A percentile compares a stretch with the other conserved stretches of the same genome.
phyloP scores from a whole-genome alignment of 306 rosid species.

The Inga oerstediana region DNA sequence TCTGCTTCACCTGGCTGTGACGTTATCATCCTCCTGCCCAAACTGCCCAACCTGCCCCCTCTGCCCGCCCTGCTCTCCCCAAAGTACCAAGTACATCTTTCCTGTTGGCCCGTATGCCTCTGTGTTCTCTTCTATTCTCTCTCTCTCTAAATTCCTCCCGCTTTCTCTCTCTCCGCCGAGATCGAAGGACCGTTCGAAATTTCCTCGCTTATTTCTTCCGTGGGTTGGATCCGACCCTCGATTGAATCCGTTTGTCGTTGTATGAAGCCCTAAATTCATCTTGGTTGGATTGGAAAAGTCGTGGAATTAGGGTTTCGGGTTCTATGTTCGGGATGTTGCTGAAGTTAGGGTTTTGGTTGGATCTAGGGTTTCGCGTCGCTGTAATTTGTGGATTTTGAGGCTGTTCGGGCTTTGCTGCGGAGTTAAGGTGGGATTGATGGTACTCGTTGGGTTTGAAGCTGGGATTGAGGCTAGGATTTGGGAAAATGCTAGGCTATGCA shows the following conservation, averaged over 20 bases:
- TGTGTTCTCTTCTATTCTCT: not conserved
- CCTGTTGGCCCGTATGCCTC: conserved; percentile 28
- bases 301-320: conserved; percentile 29
- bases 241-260: conserved; percentile 29
- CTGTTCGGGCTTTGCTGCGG: not conserved
- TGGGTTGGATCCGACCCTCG: not conserved
- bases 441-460: conserved; percentile 43
- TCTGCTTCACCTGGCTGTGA: conserved; percentile 31
- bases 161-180: conserved; percentile 24
- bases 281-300: not conserved
- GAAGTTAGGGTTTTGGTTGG: conserved; percentile 33
- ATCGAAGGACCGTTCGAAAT: conserved; percentile 49
- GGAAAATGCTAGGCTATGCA: conserved; percentile 85
- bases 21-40: conserved; percentile 42
- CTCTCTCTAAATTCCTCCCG: conserved; percentile 41
- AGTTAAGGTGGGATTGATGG: conserved; percentile 43
- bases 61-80: conserved; percentile 32
- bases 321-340: not conserved
- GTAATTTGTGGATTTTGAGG: conserved; percentile 22
- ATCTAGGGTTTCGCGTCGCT: conserved; percentile 39
- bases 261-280: not conserved
- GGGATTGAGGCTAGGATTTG: conserved; percentile 54
- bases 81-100: conserved; percentile 52
- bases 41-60: conserved; percentile 50
- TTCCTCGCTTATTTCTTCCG: conserved; percentile 14